These are phyloP conservation scores for Amphicarpaea edgeworthii DNA, from an alignment of 306 rosid species.

Conservation along the genomic window DNA sequence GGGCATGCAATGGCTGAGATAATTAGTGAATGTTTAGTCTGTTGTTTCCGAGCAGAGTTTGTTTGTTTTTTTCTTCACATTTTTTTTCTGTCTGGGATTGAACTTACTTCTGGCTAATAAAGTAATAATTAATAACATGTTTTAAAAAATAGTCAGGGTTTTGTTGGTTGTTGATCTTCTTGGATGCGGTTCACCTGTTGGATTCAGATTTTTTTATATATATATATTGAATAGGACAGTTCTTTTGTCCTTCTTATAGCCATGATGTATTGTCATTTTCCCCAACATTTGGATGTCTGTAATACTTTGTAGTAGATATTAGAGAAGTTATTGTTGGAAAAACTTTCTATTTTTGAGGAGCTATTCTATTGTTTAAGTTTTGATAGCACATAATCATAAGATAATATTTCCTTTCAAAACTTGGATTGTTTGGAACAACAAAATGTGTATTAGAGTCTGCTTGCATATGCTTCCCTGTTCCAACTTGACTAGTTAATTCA, in stretches of 20 bases:
- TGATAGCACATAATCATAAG: not conserved
- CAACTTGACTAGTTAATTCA: not conserved
- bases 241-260: constrained; percentile 30
- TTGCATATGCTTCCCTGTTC: constrained; percentile 27
- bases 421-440: not conserved
- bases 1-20: constrained; percentile 17
- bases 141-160: constrained; percentile 24
- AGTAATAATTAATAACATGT: constrained; percentile 26
- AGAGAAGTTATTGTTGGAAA: not conserved
- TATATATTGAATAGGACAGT: not conserved
- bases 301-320: constrained; percentile 1
- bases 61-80: constrained; percentile 19
- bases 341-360: constrained; percentile 1
- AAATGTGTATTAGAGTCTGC: not conserved
- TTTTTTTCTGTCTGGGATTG: not conserved
- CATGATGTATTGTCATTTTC: constrained; percentile 32
- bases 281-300: constrained; percentile 31
- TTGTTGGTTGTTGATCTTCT: constrained; percentile 33
- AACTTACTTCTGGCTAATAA: constrained; percentile 23
- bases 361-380: not conserved
- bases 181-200: constrained; percentile 37
- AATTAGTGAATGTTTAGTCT: constrained; percentile 2
- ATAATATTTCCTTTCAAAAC: not conserved
- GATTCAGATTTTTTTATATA: constrained; percentile 40
- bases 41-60: constrained; percentile 17